Conservation (phyloP, 371 early-diverging fungal species). For the Mortierella sp. region DNA sequence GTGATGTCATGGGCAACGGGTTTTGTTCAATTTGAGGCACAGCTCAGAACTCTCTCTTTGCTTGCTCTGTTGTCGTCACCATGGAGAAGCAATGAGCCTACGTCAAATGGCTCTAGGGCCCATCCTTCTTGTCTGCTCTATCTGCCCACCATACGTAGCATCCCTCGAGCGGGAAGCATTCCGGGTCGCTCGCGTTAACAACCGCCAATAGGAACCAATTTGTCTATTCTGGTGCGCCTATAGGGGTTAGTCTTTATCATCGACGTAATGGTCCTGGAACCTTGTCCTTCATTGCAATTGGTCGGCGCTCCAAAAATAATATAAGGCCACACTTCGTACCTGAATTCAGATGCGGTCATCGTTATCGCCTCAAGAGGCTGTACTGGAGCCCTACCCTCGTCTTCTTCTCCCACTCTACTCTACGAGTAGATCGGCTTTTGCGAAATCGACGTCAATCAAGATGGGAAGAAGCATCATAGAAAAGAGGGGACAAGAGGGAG, state of each 20-base stretch:
- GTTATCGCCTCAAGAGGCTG: not conserved
- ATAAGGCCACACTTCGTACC: not conserved
- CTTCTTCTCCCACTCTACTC: not conserved
- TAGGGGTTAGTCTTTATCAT: not conserved
- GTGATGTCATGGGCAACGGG: no score
- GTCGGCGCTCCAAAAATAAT: not conserved
- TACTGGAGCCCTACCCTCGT: not conserved
- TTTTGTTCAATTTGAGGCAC: not conserved
- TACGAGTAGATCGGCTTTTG: not conserved
- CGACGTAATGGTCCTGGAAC: conserved; percentile 8
- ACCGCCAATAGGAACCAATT: not conserved
- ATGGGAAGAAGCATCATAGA: not conserved
- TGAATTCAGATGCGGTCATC: conserved; percentile 9
- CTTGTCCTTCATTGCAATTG: not conserved
- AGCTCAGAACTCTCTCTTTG: not conserved
- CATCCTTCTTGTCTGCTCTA: no score
- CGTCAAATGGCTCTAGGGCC: no score
- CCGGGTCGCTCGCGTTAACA: not conserved
- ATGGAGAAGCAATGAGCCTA: not conserved
- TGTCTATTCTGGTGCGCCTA: no score
- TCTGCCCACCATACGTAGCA: no score
- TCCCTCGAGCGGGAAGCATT: not conserved
- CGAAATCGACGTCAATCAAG: not conserved
- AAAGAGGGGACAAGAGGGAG: not conserved
- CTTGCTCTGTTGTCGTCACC: not conserved